phyloP scores from a whole-genome alignment of 176 grass and related monocot genomes.

The Phragmites australis region DNA sequence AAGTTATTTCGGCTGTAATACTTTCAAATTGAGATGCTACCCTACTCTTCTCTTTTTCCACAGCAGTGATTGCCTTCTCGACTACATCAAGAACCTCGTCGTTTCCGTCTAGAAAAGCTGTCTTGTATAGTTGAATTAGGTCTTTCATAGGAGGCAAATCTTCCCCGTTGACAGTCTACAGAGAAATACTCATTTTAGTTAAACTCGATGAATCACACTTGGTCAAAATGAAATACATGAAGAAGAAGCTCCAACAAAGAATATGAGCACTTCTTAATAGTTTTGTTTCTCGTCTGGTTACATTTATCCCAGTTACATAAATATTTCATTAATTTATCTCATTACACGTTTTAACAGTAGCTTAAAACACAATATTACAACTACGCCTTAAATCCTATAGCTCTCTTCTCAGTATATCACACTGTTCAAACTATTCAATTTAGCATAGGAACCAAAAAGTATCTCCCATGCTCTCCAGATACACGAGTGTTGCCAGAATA shows the following conservation, averaged over 20 bases:
- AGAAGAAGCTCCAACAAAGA: not conserved
- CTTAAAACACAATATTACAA: slow-evolving; percentile 2
- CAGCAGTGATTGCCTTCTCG: slow-evolving; percentile 56
- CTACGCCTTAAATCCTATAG: not conserved
- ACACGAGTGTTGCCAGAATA: not conserved
- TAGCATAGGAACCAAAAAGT: not conserved
- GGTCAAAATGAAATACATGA: slow-evolving; percentile 17
- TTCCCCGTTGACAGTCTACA: slow-evolving; percentile 53
- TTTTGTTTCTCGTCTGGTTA: not conserved
- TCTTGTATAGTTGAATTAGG: slow-evolving; percentile 78
- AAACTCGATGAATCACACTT: slow-evolving; percentile 22
- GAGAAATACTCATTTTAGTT: not conserved
- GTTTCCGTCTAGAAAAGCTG: slow-evolving; percentile 68
- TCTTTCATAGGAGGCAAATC: slow-evolving; percentile 64
- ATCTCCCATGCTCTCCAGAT: not conserved
- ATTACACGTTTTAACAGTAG: slow-evolving; percentile 15
- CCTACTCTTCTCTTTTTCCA: slow-evolving; percentile 63
- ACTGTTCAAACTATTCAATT: not conserved
- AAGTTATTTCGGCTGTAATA: slow-evolving; percentile 63
- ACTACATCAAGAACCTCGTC: slow-evolving; percentile 58
- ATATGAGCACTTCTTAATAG: not conserved
- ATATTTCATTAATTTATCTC: not conserved
- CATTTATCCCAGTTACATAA: not conserved
- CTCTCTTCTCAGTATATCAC: not conserved
- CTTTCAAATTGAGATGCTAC: slow-evolving; percentile 55